These are phyloP conservation scores for Aquanectria penicillioides DNA, from an alignment of 2,329 filamentous ascomycete species.

Conservation along the genomic window DNA sequence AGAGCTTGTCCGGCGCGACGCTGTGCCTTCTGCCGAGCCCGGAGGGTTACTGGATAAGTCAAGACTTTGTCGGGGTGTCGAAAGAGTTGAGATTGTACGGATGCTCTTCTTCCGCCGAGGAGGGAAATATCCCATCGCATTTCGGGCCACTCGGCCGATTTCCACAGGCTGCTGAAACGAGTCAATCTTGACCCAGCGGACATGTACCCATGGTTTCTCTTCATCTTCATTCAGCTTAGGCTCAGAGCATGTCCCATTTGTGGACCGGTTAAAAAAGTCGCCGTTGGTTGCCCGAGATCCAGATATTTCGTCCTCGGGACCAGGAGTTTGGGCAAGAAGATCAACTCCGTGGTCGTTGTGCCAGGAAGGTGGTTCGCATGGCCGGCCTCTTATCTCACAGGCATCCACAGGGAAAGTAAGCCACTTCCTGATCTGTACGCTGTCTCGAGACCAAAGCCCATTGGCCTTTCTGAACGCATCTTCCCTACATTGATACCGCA, in stretches of 20 bases:
- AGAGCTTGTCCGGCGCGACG: slow-evolving; percentile 56
- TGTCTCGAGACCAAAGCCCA: slow-evolving; percentile 93
- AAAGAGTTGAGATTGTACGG: slow-evolving; percentile 70
- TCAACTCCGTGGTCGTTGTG: slow-evolving; percentile 55
- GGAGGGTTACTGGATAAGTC: slow-evolving; percentile 63
- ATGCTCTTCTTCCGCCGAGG: slow-evolving; percentile 88
- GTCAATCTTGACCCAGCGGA: slow-evolving; percentile 88
- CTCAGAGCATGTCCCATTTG: slow-evolving; percentile 46
- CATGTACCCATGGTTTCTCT: slow-evolving; percentile 83
- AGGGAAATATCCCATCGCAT: slow-evolving; percentile 89
- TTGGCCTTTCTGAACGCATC: slow-evolving; percentile 88
- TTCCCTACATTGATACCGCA: slow-evolving; percentile 88
- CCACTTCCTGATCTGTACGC: slow-evolving; percentile 83
- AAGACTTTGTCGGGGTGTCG: slow-evolving; percentile 74
- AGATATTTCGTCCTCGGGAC: slow-evolving; percentile 39
- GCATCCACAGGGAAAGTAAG: slow-evolving; percentile 89
- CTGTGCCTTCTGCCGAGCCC: slow-evolving; percentile 45
- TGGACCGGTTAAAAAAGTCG: slow-evolving; percentile 53
- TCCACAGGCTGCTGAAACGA: slow-evolving; percentile 76
- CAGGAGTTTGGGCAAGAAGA: slow-evolving; percentile 61
- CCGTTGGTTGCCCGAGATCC: slow-evolving; percentile 45
- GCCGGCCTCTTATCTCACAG: slow-evolving; percentile 82
- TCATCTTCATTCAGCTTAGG: slow-evolving; percentile 51
- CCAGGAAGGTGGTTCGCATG: slow-evolving; percentile 64
- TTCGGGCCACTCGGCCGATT: slow-evolving; percentile 84